phyloP scores from a whole-genome alignment of 2,329 filamentous ascomycete genomes.

The Xylariales sp. region DNA sequence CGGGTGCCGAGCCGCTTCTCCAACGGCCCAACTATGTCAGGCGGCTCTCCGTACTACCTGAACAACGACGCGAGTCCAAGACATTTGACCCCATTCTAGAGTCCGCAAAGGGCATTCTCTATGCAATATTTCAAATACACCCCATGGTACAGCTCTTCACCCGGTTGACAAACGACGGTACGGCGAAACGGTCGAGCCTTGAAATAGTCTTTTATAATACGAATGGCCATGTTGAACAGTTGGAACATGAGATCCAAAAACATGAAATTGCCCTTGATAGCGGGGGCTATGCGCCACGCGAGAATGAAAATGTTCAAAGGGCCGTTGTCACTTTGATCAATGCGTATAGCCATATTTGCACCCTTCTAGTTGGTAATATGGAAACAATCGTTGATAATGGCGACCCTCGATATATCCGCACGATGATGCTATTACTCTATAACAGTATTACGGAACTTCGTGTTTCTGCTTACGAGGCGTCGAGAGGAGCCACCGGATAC shows the following conservation, averaged over 20 bases:
- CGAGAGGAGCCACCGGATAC: conserved; percentile 42
- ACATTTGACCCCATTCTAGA: conserved; percentile 71
- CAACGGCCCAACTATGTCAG: conserved; percentile 72
- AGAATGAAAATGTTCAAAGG: conserved; percentile 72
- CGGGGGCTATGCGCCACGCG: conserved; percentile 61
- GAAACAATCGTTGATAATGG: conserved; percentile 73
- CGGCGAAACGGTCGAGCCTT: conserved; percentile 70
- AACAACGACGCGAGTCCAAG: conserved; percentile 71
- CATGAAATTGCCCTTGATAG: conserved; percentile 65
- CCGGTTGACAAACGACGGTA: conserved; percentile 69
- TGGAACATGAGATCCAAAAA: conserved; percentile 73
- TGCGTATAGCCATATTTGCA: conserved; percentile 74
- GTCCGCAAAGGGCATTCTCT: conserved; percentile 73
- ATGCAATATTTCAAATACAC: conserved; percentile 75
- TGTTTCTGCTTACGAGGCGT: conserved; percentile 57
- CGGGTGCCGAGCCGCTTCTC: conserved; percentile 61
- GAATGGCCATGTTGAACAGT: conserved; percentile 72
- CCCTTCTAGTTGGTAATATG: conserved; percentile 69
- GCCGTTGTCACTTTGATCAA: conserved; percentile 72
- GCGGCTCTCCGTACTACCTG: conserved; percentile 71
- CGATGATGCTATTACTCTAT: conserved; percentile 71
- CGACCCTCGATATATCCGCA: conserved; percentile 74
- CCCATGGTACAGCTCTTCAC: conserved; percentile 75
- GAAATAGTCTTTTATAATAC: conserved; percentile 77
- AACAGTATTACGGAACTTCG: conserved; percentile 76